Conservation (phyloP, 2,329 filamentous ascomycete species). For the Botryotinia narcissicola region DNA sequence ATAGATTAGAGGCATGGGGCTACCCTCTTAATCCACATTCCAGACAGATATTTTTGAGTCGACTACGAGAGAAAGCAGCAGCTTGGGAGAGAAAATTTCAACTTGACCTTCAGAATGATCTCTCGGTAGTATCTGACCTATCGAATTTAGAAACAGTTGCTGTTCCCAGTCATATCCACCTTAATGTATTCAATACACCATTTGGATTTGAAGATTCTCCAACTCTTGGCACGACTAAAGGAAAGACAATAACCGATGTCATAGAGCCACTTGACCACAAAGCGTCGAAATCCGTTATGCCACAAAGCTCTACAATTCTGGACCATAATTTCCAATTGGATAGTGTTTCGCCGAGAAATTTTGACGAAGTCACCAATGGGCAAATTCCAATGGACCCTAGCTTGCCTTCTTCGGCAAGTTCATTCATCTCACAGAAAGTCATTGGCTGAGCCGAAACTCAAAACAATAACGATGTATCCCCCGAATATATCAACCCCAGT, state of each 20-base stretch:
- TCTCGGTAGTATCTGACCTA: background rate
- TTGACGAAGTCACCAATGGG: background rate
- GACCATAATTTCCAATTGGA: background rate
- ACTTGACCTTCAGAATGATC: background rate
- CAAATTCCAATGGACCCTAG: background rate
- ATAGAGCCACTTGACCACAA: background rate
- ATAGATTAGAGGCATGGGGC: slow-evolving; percentile 16
- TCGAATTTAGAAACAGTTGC: background rate
- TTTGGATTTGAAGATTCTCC: background rate
- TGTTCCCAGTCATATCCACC: background rate
- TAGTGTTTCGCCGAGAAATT: background rate
- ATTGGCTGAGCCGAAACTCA: background rate
- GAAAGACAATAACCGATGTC: background rate
- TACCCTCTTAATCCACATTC: slow-evolving; percentile 14
- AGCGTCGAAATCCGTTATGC: background rate
- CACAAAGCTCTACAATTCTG: background rate
- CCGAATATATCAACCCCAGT: slow-evolving; percentile 4
- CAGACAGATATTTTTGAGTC: slow-evolving; percentile 5
- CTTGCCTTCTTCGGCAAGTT: background rate
- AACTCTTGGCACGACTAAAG: slow-evolving; percentile 4
- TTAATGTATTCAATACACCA: background rate
- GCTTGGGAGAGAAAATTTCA: background rate
- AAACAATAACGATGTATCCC: background rate
- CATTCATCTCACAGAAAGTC: background rate
- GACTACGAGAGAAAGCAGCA: background rate